These are phyloP conservation scores for Penicillium coprophilum DNA, from an alignment of 495 filamentous ascomycete species.

Conservation along the genomic window DNA sequence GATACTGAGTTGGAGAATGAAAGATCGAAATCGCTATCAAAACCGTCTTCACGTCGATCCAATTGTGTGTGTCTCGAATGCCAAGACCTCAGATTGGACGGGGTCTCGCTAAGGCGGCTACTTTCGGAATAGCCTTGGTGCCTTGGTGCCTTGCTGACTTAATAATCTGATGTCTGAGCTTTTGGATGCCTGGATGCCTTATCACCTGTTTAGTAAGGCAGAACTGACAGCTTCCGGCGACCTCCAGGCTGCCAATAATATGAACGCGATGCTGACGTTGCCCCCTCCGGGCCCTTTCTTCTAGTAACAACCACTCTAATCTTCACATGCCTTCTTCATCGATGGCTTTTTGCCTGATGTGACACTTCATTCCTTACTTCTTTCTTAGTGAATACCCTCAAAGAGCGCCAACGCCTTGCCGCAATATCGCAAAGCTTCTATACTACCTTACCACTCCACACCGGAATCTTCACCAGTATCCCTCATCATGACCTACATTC, in stretches of 20 bases:
- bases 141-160: conserved; percentile 1
- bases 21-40: conserved; percentile 28
- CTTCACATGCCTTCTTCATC: not conserved
- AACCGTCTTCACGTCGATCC: conserved; percentile 22
- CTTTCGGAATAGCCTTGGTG: conserved; percentile 36
- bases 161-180: no score
- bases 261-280: conserved; percentile 11
- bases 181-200: not conserved
- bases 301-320: not conserved
- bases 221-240: conserved; percentile 5
- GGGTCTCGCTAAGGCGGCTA: conserved; percentile 45
- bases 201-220: conserved; percentile 1
- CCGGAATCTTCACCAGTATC: not conserved
- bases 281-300: not conserved
- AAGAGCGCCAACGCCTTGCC: not conserved
- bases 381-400: not conserved
- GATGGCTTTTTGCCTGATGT: not conserved
- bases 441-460: not conserved
- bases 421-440: conserved; percentile 3
- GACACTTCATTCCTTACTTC: not conserved
- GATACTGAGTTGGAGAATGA: conserved; percentile 23
- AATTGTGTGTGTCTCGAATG: conserved; percentile 38
- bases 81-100: conserved; percentile 25
- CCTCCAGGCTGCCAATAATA: conserved; percentile 3
- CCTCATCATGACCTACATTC: conserved; percentile 60